These are phyloP conservation scores for Tricholoma flavovirens DNA, from an alignment of 768 basidiomycete species.

Conservation along the genomic window DNA sequence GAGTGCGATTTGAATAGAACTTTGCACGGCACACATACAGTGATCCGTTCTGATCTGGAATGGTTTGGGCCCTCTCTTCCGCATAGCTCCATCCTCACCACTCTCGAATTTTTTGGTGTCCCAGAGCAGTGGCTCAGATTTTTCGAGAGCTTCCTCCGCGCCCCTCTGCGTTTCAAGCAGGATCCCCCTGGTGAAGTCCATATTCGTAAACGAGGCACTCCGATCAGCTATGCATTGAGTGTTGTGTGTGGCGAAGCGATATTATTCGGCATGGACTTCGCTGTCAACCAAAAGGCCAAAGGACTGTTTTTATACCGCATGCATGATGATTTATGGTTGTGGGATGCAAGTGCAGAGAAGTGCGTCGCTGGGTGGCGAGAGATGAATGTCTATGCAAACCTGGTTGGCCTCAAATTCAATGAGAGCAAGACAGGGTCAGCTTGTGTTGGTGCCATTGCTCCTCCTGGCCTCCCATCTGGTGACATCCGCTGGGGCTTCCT, in stretches of 20 bases:
- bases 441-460: constrained; percentile 22
- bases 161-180: constrained; percentile 11
- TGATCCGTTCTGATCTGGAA: constrained; percentile 36
- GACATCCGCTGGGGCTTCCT: constrained; percentile 20
- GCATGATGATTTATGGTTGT: constrained; percentile 44
- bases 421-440: constrained; percentile 36
- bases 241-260: constrained; percentile 36
- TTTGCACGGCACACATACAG: constrained; percentile 28
- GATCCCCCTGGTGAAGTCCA: constrained; percentile 18
- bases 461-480: constrained; percentile 13
- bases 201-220: constrained; percentile 35
- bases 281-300: constrained; percentile 36
- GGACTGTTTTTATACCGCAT: constrained; percentile 39
- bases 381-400: constrained; percentile 34
- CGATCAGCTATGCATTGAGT: constrained; percentile 36
- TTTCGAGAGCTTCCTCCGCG: constrained; percentile 15
- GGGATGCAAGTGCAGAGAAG: constrained; percentile 27
- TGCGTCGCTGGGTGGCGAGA: constrained; percentile 34
- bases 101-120: constrained; percentile 35
- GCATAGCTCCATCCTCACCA: constrained; percentile 33
- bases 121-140: constrained; percentile 29
- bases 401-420: constrained; percentile 39
- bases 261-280: constrained; percentile 42
- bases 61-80: constrained; percentile 41
- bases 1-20: constrained; percentile 35